These are phyloP conservation scores for Hymenoscyphus repandus DNA, from an alignment of 2,329 filamentous ascomycete genomes.

Conservation along the genomic window DNA sequence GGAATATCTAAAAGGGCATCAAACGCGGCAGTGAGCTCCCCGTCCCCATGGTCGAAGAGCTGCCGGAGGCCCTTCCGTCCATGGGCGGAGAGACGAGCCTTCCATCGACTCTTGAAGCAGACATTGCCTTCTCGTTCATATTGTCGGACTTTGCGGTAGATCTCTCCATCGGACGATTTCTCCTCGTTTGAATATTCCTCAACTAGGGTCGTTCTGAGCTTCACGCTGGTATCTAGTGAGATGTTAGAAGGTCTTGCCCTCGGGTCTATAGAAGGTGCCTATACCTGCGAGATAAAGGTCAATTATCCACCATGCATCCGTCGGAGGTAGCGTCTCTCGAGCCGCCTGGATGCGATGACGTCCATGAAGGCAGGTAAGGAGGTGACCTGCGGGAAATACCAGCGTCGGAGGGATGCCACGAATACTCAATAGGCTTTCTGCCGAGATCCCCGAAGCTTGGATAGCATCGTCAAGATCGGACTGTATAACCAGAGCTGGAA, in stretches of 20 bases:
- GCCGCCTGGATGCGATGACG: slow-evolving; percentile 3
- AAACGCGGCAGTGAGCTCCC: slow-evolving; percentile 7
- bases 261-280: slow-evolving; percentile 3
- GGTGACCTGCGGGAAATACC: slow-evolving; percentile 7
- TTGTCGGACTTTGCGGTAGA: slow-evolving; percentile 28
- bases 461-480: slow-evolving; percentile 23
- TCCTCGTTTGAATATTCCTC: slow-evolving; percentile 30
- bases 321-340: slow-evolving; percentile 5
- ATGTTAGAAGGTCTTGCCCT: slow-evolving; percentile 4
- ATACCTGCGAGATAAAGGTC: slow-evolving; percentile 13
- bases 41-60: slow-evolving; percentile 18
- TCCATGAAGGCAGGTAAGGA: slow-evolving; percentile 14
- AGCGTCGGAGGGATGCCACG: slow-evolving; percentile 2
- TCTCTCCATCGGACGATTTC: slow-evolving; percentile 22
- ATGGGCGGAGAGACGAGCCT: slow-evolving; percentile 19
- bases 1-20: slow-evolving; percentile 11
- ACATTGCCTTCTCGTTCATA: slow-evolving; percentile 17
- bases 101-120: slow-evolving; percentile 15
- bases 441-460: slow-evolving; percentile 5
- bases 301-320: slow-evolving; percentile 3
- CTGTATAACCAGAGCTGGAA: slow-evolving; percentile 29
- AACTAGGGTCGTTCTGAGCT: slow-evolving; percentile 23
- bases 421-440: slow-evolving; percentile 8
- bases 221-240: slow-evolving; percentile 22
- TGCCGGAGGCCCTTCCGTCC: slow-evolving; percentile 23